phyloP scores from a whole-genome alignment of 2,329 filamentous ascomycete species.

The Hymenoscyphus salicellus region DNA sequence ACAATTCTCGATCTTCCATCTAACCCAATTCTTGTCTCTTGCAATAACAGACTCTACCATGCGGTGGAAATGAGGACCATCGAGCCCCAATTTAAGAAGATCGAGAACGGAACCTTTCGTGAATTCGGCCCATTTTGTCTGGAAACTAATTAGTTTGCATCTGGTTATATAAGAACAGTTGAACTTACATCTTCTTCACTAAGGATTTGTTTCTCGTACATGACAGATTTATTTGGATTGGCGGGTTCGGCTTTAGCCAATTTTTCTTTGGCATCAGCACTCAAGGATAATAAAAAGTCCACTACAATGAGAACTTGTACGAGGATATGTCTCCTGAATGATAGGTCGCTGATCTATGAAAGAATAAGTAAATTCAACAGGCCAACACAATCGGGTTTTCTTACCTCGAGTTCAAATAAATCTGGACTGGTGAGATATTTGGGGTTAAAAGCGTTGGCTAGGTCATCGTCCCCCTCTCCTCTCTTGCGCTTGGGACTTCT shows the following conservation, averaged over 20 bases:
- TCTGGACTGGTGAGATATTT: constrained; percentile 98
- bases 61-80: constrained; percentile 90
- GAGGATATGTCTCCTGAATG: constrained; percentile 89
- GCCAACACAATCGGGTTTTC: constrained; percentile 19
- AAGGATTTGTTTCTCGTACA: constrained; percentile 72
- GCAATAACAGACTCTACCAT: constrained; percentile 96
- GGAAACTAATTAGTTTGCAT: constrained; percentile 6
- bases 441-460: constrained; percentile 80
- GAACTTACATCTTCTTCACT: constrained; percentile 75
- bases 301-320: constrained; percentile 93
- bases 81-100: constrained; percentile 75
- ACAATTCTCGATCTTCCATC: constrained; percentile 96
- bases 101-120: constrained; percentile 77
- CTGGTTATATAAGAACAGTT: neutral
- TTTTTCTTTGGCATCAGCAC: constrained; percentile 76
- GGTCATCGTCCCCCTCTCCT: constrained; percentile 56
- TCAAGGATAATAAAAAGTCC: constrained; percentile 91
- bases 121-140: constrained; percentile 79
- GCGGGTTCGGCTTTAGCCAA: constrained; percentile 60
- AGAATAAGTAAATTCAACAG: constrained; percentile 27
- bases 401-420: constrained; percentile 88
- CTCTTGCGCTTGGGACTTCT: constrained; percentile 69
- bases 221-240: constrained; percentile 73
- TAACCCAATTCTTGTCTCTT: constrained; percentile 96
- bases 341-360: constrained; percentile 78